Evolutionary conservation across 2,329 filamentous ascomycete species (phyloP), one percentile per base, ranked within the genome.

Genomic region (Ceratocystis colombiana): DNA sequence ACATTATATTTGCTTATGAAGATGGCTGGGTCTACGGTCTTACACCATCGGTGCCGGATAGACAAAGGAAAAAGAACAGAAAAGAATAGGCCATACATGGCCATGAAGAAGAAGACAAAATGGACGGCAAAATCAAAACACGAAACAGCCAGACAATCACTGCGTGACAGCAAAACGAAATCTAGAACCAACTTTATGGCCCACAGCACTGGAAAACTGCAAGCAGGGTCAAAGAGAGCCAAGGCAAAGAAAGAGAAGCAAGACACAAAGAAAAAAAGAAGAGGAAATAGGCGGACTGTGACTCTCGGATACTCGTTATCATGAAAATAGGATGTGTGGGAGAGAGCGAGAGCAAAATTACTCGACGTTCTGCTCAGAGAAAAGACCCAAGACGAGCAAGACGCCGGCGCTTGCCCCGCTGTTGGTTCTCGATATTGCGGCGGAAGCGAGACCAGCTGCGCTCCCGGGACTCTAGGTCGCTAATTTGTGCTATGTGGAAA

Each of bases 381-480:
- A 66, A 53, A 44, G 65, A 59, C n/a, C 64, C 33, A 5, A 68
- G 25, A n/a, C 66, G 66, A 37, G 66, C 41, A 28, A 68, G 57
- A 44, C 66, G 63, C 33, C 53, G 62, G 63, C 70, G 64, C 66
- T 67, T 68, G 62, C 46, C 37, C 41, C 66, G 68, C 46, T 69
- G 66, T 17, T 68, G 64, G 22, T 55, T 67, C 22, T 78, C 76
- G 17, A 75, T 68, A 30, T 77, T 75, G 7, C 74, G 73, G 46
- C 79, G 76, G 69, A 77, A 76, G 61, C 74, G 73, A 62, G 73
- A 75, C 79, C 76, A 81, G 73, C 74, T 78, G 68, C 76, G 76
- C 69, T 82, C 77, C n/a, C 80, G 79, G 64, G 79, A 77, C 44
- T 83, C 80, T 69, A 75, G 76, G 68, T 78, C 77, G 68, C 74